Evolutionary conservation across 108 stramenopile species (phyloP), one percentile per base, ranked within the genome.

Genomic region (Aurantiochytrium sp.): DNA sequence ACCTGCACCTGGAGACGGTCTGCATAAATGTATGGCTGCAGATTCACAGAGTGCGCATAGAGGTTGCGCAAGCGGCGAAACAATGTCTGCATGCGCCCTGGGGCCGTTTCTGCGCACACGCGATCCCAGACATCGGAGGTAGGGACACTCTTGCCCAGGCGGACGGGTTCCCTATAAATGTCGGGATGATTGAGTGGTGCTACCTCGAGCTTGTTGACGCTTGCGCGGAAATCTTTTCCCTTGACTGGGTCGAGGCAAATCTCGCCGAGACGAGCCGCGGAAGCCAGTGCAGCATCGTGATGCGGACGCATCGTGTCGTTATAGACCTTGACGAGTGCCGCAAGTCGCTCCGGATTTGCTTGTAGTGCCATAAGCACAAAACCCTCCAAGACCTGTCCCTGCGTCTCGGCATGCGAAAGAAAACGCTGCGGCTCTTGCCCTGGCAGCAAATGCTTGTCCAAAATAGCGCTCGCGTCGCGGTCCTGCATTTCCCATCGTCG

Each of bases 331-430:
- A 83, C 76, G n/a, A 83, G 76, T 6, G 76, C 76, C 19, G 76
- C 19, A 45, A 83, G 76, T 12, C 51, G 76, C 12, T 83, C 76
- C 12, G 51, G 51, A 23, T 83, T 83, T 0, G 76, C 51, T 18
- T 83, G 49, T 3, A 83, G 76, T 6, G 76, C 76, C 76, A 83
- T 83, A 2, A 83, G 19, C n/a, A 83, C 76, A 83, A 83, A 83
- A 23, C 76, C 76, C 23, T 83, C 76, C 6, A 83, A 45, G 6
- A 53, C 76, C 51, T 83, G 49, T 12, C 76, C 76, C n/a, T 83
- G 76, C 19, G 76, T 83, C 49, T 53, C 49, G 25, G 49, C 76
- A 23, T 83, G 76, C 8, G 76, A 53, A 12, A 83, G 23, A 23
- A 83, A 83, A 45, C 76, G 51, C 76, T 83, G 76, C 12, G 76